Evolutionary conservation across 352 stramenopile genomes (phyloP).

Genomic region (Phytophthora pluvialis): DNA sequence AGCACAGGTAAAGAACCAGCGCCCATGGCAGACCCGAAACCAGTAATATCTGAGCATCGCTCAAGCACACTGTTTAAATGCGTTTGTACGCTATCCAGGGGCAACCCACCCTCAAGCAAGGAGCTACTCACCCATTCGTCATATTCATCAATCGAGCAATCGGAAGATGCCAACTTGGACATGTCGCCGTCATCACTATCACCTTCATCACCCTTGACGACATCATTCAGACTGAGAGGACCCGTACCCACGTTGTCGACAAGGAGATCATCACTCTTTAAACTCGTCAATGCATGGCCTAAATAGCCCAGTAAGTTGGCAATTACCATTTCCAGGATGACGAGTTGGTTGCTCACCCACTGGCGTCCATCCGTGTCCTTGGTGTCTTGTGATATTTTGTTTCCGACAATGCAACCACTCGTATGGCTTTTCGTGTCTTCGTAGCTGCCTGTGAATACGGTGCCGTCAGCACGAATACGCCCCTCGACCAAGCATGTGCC

Average conservation of each 20-base stretch:
- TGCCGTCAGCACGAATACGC: constrained; percentile 73
- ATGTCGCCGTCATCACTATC: constrained; percentile 41
- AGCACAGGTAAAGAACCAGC: constrained; percentile 43
- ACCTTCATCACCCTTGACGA: constrained; percentile 43
- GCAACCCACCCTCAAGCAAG: constrained; percentile 79
- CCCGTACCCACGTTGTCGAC: constrained; percentile 39
- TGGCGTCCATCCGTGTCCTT: constrained; percentile 26
- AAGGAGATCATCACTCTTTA: constrained; percentile 66
- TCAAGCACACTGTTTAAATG: constrained; percentile 71
- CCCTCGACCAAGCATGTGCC: constrained; percentile 88
- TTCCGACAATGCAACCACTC: constrained; percentile 81
- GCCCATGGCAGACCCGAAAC: constrained; percentile 32
- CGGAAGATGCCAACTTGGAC: constrained; percentile 53
- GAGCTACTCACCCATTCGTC: constrained; percentile 81
- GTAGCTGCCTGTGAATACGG: constrained; percentile 78
- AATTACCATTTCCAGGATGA: constrained; percentile 80
- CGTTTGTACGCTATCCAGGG: constrained; percentile 54
- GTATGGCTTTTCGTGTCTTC: constrained; percentile 91
- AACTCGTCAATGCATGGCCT: constrained; percentile 66
- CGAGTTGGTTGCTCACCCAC: constrained; percentile 57
- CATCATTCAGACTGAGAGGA: constrained; percentile 36
- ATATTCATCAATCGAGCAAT: constrained; percentile 82
- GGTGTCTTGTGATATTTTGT: constrained; percentile 51
- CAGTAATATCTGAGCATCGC: constrained; percentile 54
- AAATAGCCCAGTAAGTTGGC: constrained; percentile 83